These are phyloP conservation scores for Fonsecaea multimorphosa DNA, from an alignment of 2,329 filamentous ascomycete species.

Conservation along the genomic window DNA sequence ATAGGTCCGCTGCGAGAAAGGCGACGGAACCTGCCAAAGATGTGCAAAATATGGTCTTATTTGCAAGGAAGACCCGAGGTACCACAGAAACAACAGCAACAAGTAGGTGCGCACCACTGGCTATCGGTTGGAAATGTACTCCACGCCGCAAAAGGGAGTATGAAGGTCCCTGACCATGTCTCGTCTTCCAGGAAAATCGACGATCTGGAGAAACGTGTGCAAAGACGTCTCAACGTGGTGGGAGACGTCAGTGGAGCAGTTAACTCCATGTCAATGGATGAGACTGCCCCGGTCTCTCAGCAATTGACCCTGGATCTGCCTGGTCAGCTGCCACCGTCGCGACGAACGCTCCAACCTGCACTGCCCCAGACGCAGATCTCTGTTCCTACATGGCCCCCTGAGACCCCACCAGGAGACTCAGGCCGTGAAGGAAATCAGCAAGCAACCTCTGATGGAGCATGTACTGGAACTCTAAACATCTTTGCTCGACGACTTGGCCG, in stretches of 20 bases:
- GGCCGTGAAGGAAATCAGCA: too few species aligned
- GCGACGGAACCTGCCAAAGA: background rate
- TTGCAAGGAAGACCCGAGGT: background rate
- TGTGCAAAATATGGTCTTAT: background rate
- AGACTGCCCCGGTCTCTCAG: background rate
- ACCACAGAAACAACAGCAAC: background rate
- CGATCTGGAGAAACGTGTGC: background rate
- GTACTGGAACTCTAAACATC: background rate
- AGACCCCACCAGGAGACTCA: too few species aligned
- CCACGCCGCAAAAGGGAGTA: too few species aligned
- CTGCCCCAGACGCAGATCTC: background rate
- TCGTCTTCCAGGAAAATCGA: background rate
- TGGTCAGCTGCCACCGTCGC: background rate
- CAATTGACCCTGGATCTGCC: background rate
- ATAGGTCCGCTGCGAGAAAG: background rate
- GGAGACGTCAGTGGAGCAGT: too few species aligned
- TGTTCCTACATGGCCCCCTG: too few species aligned
- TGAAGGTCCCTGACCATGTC: too few species aligned
- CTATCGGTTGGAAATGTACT: background rate
- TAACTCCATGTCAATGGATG: too few species aligned
- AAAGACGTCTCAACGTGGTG: background rate
- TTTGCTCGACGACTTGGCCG: background rate
- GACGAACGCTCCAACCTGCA: background rate
- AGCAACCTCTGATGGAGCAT: too few species aligned
- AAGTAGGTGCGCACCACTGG: background rate